These are phyloP conservation scores for Acanthamoeba lenticulata DNA, from an alignment of 208 protist genomes.

Conservation along the genomic window DNA sequence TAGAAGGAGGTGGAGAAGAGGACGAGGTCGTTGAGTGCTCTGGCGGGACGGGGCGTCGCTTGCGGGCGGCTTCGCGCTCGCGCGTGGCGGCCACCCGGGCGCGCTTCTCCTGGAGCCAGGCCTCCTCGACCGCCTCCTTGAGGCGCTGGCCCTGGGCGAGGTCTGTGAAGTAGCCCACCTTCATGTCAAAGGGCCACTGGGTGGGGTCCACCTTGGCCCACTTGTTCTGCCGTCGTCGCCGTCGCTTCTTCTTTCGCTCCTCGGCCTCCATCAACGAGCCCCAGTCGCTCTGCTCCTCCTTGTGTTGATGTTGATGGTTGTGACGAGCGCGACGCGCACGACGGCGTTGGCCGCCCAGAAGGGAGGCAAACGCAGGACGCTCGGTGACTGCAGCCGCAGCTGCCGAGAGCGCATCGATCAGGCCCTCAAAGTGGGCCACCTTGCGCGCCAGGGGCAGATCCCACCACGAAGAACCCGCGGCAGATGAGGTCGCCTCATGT, in stretches of 20 bases:
- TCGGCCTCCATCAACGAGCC: background rate
- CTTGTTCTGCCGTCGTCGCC: background rate
- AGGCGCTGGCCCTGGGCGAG: background rate
- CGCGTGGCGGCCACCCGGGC: background rate
- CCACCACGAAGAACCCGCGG: background rate
- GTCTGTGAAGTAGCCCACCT: background rate
- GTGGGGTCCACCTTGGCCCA: background rate
- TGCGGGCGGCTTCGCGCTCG: background rate
- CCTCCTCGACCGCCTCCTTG: background rate
- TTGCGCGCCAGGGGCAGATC: background rate
- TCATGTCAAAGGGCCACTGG: constrained; percentile 26
- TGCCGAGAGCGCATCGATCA: background rate
- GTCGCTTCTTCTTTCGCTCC: background rate
- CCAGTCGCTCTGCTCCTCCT: background rate
- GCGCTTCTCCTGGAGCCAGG: background rate
- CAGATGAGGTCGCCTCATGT: too few species aligned
- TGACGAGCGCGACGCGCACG: background rate
- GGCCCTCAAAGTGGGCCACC: background rate
- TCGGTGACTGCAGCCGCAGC: background rate
- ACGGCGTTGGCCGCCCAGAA: background rate
- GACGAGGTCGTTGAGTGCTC: too few species aligned
- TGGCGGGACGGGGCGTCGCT: too few species aligned
- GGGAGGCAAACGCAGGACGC: background rate
- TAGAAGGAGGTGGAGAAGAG: too few species aligned
- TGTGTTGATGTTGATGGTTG: background rate